Evolutionary conservation across 768 basidiomycete species (phyloP), one percentile per base, ranked within the genome.

Genomic region (Leccinum truebloodii): DNA sequence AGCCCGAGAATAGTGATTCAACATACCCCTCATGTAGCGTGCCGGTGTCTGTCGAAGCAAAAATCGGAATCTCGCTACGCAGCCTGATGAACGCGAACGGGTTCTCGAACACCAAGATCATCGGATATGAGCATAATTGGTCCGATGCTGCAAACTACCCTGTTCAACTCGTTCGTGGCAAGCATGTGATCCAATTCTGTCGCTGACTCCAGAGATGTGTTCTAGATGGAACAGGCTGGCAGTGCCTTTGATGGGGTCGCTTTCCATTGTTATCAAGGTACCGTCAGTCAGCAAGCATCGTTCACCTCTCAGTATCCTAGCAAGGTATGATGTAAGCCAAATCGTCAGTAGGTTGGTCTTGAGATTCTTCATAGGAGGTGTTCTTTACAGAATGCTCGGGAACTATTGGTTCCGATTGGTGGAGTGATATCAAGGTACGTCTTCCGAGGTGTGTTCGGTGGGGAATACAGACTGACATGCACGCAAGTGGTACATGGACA

Each of bases 71-170:
- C 0, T 69, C 78, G 0, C 76, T 92, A 32, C 79, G 88, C 14
- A 77, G 75, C 3, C 71, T 90, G 16, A 79, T 92, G 71, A 76
- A 91, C 66, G 80, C 79, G 50, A 86, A 88, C 59, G 86, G 86
- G 0, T 80, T 90, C 50, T 78, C 79, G 0, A 66, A 67, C 18
- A 83, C 86, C 44, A 87, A 85, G 71, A 77, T 92, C 41, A 78
- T 90, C 35, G 90, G 88, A 24, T 83, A 78, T 61, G 84, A 90
- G 66, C 90, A 92, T 65, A 92, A 92, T 67, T 92, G 90, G 90
- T 76, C 80, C 54, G 80, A 84, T 60, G 86, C 87, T 14, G 83
- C 77, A 6, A 72, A 77, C 13, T 91, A 91, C 63, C 86, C 90
- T 0, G 79, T 87, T 2, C 74, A 83, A 75, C 63, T 80, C 77